Evolutionary conservation across 257 asterid genomes (phyloP), one percentile per base, ranked within the genome.

Genomic region (Mentha longifolia): DNA sequence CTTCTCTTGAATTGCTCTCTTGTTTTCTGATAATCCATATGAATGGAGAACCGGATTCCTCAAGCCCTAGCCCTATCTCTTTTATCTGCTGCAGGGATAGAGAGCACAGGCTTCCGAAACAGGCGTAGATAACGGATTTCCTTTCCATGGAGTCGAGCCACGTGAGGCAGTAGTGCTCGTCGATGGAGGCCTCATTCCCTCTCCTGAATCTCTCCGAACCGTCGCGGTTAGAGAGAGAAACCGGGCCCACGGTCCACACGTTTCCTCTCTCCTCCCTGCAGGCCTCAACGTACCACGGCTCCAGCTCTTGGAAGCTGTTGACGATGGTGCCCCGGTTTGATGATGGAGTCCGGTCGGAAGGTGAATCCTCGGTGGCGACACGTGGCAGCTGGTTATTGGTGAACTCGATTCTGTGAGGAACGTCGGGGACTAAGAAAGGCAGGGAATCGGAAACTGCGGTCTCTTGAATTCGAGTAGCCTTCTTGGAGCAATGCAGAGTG

Each of bases 211-310:
- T 55, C 47, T 78, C 86, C 4, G 39, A 6, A 9, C 28, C 0
- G 14, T 37, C 73, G 35, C 51, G 67, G 71, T 76, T 82, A 46
- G 82, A 67, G 10, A 80, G 54, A 12, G 87, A 84, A 56, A 84
- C 85, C 8, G 95, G 89, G 2, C 95, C 95, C 5, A 85, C 52
- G 66, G 81, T 78, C 87, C 84, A 87, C 5, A 83, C 72, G 3
- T 74, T 83, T 9, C 75, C 74, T 22, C 46, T 63, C n/a, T 62
- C 65, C 66, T 63, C 67, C 64, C 60, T 77, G 56, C 19, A 81
- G 9, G 47, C 74, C 2, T 78, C 83, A 9, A 81, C 39, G 43
- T 87, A 89, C 84, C 83, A 79, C 3, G 77, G 78, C 69, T 89
- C 96, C 49, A 89, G 59, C 62, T 85, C 95, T 58, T 80, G 78